phyloP scores from a whole-genome alignment of 2,329 filamentous ascomycete genomes.

The Talaromyces funiculosus region DNA sequence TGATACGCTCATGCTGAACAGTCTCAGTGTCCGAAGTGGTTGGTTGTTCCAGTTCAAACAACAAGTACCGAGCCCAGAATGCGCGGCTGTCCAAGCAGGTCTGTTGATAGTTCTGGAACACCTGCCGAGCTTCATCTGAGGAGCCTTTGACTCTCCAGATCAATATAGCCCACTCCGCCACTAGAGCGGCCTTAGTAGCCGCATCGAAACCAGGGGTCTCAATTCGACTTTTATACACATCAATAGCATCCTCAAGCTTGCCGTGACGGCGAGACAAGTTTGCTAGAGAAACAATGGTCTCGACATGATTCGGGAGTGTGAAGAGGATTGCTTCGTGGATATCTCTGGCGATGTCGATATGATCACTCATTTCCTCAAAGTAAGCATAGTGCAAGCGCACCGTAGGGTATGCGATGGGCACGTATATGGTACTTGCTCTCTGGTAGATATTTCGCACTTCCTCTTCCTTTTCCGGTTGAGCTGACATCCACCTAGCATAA shows the following conservation, averaged over 20 bases:
- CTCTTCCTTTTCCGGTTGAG: constrained; percentile 73
- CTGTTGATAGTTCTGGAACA: constrained; percentile 76
- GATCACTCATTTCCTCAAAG: constrained; percentile 81
- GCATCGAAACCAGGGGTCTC: constrained; percentile 65
- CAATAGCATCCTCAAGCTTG: constrained; percentile 77
- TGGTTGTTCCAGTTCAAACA: constrained; percentile 83
- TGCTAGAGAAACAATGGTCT: constrained; percentile 82
- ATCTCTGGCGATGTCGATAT: constrained; percentile 70
- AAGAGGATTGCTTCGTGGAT: constrained; percentile 78
- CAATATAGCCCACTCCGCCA: constrained; percentile 80
- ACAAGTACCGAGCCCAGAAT: constrained; percentile 86
- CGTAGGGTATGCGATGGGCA: constrained; percentile 76
- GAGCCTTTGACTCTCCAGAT: constrained; percentile 84
- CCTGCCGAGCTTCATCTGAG: constrained; percentile 70
- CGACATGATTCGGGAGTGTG: constrained; percentile 71
- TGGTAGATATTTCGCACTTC: constrained; percentile 90
- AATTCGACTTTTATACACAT: constrained; percentile 75
- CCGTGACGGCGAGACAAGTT: constrained; percentile 79
- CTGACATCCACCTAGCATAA: constrained; percentile 91
- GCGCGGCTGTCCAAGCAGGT: constrained; percentile 78
- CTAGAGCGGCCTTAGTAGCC: constrained; percentile 77
- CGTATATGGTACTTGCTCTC: constrained; percentile 75
- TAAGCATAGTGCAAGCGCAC: constrained; percentile 88
- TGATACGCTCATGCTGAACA: constrained; percentile 66
- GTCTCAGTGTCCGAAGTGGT: constrained; percentile 59